These are phyloP conservation scores for Ceratocystis destructans DNA, from an alignment of 2,329 filamentous ascomycete species.

Conservation along the genomic window DNA sequence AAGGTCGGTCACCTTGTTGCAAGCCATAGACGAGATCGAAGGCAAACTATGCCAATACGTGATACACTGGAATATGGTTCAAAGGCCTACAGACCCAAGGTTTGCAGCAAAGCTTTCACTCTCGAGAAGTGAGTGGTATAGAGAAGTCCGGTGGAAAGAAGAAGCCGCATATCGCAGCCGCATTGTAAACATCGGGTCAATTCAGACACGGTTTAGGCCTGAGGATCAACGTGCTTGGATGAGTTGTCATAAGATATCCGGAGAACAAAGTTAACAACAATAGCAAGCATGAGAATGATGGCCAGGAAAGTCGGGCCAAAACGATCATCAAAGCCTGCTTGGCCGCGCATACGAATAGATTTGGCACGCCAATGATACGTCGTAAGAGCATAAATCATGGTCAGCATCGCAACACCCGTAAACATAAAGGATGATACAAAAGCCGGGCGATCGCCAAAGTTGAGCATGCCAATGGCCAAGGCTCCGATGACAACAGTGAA, in stretches of 20 bases:
- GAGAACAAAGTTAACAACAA: constrained; percentile 92
- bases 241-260: constrained; percentile 41
- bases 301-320: constrained; percentile 87
- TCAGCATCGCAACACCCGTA: constrained; percentile 83
- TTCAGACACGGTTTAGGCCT: not conserved
- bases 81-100: not conserved
- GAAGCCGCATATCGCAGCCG: not conserved
- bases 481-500: constrained; percentile 97
- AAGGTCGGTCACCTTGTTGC: not conserved
- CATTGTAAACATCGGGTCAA: not conserved
- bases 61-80: not conserved
- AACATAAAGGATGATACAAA: constrained; percentile 91
- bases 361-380: constrained; percentile 97
- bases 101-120: not conserved
- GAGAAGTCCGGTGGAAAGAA: not conserved
- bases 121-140: not conserved
- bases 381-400: constrained; percentile 86
- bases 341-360: constrained; percentile 78
- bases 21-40: not conserved
- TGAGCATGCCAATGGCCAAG: constrained; percentile 89
- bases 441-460: constrained; percentile 89
- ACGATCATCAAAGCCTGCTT: constrained; percentile 91
- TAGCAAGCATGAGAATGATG: constrained; percentile 69
- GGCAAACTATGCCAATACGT: not conserved
- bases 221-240: constrained; percentile 8